A percentile compares a stretch with the other conserved stretches of the same genome.
Evolutionary conservation across 345 rosid genomes (phyloP).

Genomic region (Rhizophora apiculata): DNA sequence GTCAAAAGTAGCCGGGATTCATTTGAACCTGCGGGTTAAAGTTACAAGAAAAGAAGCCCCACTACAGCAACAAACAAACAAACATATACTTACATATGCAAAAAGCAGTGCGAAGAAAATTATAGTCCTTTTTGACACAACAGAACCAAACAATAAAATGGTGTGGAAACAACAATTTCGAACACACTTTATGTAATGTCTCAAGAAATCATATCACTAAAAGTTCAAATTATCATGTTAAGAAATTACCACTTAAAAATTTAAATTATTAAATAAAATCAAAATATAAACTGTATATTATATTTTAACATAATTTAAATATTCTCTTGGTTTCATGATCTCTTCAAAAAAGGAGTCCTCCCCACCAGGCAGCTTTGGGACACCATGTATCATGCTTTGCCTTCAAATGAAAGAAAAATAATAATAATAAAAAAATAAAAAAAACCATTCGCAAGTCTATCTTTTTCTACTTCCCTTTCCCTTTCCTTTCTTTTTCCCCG

Average conservation of each 20-base stretch:
- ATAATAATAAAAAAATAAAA: background rate
- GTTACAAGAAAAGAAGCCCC: background rate
- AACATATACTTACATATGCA: too few species aligned
- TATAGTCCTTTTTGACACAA: background rate
- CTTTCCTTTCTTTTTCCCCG: conserved; percentile 5
- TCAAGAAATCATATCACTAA: too few species aligned
- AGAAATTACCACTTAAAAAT: too few species aligned
- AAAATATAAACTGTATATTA: too few species aligned
- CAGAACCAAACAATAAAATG: background rate
- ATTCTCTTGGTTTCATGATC: conserved; percentile 8
- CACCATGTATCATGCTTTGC: conserved; percentile 29
- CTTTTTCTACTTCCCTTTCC: conserved; percentile 1
- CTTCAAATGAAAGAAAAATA: background rate
- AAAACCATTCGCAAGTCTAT: too few species aligned
- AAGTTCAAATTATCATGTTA: too few species aligned
- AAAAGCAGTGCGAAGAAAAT: background rate
- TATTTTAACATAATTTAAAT: background rate
- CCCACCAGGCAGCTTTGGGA: conserved; percentile 24
- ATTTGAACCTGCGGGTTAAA: background rate
- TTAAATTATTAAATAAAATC: too few species aligned
- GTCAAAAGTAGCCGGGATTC: background rate
- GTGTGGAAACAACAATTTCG: too few species aligned
- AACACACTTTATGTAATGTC: background rate
- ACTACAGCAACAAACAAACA: background rate
- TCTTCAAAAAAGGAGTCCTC: too few species aligned